These are phyloP conservation scores for Paramecium sonneborni DNA, from an alignment of 73 alveolate genomes.

Conservation along the genomic window DNA sequence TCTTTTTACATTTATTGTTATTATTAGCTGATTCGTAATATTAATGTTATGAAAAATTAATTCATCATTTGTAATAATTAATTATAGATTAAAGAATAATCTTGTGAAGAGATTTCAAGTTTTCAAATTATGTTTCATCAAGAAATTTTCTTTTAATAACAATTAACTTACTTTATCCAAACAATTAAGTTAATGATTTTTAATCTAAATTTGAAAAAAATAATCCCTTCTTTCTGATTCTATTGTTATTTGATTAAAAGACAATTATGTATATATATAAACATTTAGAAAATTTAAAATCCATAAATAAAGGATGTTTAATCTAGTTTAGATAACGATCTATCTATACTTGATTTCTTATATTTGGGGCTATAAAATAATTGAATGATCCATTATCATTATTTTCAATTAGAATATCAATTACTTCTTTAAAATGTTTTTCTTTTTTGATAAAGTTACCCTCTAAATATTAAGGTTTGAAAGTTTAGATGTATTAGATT, in stretches of 20 bases:
- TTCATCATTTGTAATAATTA: background rate
- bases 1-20: background rate
- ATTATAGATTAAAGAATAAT: background rate
- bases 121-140: background rate
- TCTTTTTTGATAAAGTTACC: slow-evolving; percentile 41
- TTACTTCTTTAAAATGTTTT: slow-evolving; percentile 31
- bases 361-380: slow-evolving; percentile 61
- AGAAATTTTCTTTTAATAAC: background rate
- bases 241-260: background rate
- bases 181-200: background rate
- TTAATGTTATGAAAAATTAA: background rate
- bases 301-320: slow-evolving; percentile 56
- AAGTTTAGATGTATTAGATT: slow-evolving; percentile 3
- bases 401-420: slow-evolving; percentile 22
- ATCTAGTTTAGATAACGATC: background rate
- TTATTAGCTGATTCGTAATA: background rate
- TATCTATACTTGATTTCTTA: slow-evolving; percentile 24
- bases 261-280: background rate
- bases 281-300: slow-evolving; percentile 45
- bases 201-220: background rate
- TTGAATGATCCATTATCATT: slow-evolving; percentile 23
- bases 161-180: background rate
- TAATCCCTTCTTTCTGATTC: background rate
- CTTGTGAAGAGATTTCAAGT: background rate
- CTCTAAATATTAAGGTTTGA: background rate